A percentile compares a stretch with the other conserved stretches of the same genome.
phyloP scores from a whole-genome alignment of 2,329 filamentous ascomycete genomes.

The Whalleya microplaca region DNA sequence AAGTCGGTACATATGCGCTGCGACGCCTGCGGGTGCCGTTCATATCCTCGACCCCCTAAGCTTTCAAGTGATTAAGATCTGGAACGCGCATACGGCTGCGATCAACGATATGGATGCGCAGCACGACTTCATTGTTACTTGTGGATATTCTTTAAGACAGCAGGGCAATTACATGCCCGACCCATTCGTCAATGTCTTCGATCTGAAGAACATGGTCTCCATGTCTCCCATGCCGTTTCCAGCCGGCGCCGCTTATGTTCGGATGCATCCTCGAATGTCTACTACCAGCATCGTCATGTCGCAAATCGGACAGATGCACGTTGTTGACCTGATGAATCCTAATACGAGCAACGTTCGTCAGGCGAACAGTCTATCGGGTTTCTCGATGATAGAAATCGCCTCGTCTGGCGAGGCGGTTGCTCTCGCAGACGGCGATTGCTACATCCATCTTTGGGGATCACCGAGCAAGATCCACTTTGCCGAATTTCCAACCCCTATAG shows the following conservation, averaged over 20 bases:
- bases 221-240: conserved; percentile 92
- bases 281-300: conserved; percentile 95
- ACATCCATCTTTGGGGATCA: conserved; percentile 87
- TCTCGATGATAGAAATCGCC: conserved; percentile 83
- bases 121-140: conserved; percentile 93
- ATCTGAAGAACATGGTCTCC: conserved; percentile 86
- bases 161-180: conserved; percentile 82
- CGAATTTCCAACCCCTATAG: conserved; percentile 76
- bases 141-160: conserved; percentile 86
- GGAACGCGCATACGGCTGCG: conserved; percentile 85
- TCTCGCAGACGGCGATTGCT: conserved; percentile 76
- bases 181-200: conserved; percentile 92
- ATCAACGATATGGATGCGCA: conserved; percentile 98
- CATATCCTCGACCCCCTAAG: conserved; percentile 82
- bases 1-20: conserved; percentile 88
- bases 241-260: conserved; percentile 88
- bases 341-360: conserved; percentile 86
- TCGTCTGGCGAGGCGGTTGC: conserved; percentile 86
- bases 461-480: conserved; percentile 85
- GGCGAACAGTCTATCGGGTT: conserved; percentile 73
- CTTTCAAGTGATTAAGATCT: conserved; percentile 79
- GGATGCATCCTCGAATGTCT: conserved; percentile 94
- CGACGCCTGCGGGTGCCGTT: conserved; percentile 79
- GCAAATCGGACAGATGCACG: conserved; percentile 89
- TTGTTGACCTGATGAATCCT: conserved; percentile 93